Evolutionary conservation across 306 rosid species (phyloP), one percentile per base, ranked within the genome.

Genomic region (Lathyrus tuberosus): DNA sequence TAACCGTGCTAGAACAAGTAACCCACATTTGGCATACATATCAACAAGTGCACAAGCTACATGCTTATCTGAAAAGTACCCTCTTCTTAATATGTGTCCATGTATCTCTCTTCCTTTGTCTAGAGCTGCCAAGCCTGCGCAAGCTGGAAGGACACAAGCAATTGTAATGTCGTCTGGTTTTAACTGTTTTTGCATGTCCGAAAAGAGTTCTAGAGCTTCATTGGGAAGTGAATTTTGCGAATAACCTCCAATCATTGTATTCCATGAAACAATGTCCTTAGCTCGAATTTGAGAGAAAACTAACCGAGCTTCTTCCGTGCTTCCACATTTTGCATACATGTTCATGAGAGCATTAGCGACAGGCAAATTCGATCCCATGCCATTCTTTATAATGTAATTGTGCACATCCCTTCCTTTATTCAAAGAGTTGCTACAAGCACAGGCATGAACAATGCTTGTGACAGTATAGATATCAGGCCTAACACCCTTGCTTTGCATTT

Each of bases 251-350:
- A 91, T 81, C 83, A 88, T 81, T 18, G 95, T 80, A 69, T 91
- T 91, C 95, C 95, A 91, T 2, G 92, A 86, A 44, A 88, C 80
- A 58, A 72, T 63, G 49, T 88, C 90, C 83, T 83, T 88, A 38
- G 64, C 41, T 11, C 68, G 83, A 71, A 83, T 78, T 70, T 56
- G 71, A 71, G 84, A 83, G 71, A 91, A 84, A 54, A 91, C 77
- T 16, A 35, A 62, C 71, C 64, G 74, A 74, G 97, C 95, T 40
- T 91, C 92, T 60, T 80, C 84, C 88, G 86, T 83, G 81, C 86
- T 83, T 69, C 97, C 87, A 67, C 95, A 88, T 83, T 84, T 91
- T 49, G 92, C 92, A 78, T 86, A 86, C 95, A 88, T 91, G 78
- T 91, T 90, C 89, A 81, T 78, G 59, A 91, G 95, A 78, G 95